phyloP scores from a whole-genome alignment of 495 filamentous ascomycete genomes.

The Neurospora pannonica region DNA sequence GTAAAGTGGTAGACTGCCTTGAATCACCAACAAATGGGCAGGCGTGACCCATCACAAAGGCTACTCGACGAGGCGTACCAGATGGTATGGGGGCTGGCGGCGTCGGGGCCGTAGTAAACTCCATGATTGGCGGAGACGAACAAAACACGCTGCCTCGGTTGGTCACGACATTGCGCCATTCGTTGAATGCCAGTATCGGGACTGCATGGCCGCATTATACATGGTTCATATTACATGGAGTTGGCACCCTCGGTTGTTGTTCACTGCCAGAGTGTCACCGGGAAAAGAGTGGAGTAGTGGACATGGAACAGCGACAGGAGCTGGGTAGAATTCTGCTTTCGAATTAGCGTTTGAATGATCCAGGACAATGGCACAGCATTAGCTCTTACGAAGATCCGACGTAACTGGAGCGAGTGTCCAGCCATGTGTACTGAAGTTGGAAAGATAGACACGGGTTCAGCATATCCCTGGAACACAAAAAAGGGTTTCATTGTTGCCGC shows the following conservation, averaged over 20 bases:
- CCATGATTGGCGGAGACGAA: not conserved
- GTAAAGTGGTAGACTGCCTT: not conserved
- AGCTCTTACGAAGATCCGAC: not conserved
- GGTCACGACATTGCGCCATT: not conserved
- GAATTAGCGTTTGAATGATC: not conserved
- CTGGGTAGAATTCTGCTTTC: not conserved
- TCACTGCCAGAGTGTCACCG: not conserved
- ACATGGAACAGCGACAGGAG: not conserved
- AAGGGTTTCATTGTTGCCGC: not conserved
- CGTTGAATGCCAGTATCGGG: not conserved
- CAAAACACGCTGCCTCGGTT: not conserved
- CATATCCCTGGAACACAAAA: not conserved
- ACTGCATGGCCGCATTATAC: not conserved
- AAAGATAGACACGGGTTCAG: not conserved
- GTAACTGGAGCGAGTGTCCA: not conserved
- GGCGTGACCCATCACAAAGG: not conserved
- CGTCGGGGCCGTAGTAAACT: not conserved
- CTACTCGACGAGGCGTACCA: not conserved
- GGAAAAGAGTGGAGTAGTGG: not conserved
- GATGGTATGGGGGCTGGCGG: not conserved
- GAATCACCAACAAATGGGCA: not conserved
- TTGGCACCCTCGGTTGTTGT: not conserved
- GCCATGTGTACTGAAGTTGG: not conserved
- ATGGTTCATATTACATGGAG: not conserved
- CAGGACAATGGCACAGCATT: not conserved